Conservation (phyloP, 441 rosid species). For the Jatropha podagrica region DNA sequence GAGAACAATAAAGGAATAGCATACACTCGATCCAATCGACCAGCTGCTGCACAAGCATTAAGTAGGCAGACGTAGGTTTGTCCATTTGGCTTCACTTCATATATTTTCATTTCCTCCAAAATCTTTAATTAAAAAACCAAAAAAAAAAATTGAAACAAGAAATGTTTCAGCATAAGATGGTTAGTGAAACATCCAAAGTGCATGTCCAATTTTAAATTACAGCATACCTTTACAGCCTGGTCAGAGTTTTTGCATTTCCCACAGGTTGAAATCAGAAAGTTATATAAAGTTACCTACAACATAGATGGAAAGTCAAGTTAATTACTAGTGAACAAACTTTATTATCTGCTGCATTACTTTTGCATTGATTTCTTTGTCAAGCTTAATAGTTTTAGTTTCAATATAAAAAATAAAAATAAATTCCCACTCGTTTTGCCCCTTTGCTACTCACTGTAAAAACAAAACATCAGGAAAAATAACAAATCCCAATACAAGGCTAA, state of each 20-base stretch:
- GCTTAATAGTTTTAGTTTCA: neutral
- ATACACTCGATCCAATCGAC: constrained; percentile 82
- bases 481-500: neutral
- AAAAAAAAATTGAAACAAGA: neutral
- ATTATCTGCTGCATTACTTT: neutral
- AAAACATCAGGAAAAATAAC: neutral
- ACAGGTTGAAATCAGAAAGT: constrained; percentile 82
- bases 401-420: neutral
- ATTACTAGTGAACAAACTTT: neutral
- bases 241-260: constrained; percentile 86
- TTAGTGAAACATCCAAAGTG: constrained; percentile 7
- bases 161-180: constrained; percentile 1
- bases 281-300: constrained; percentile 69
- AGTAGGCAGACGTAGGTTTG: constrained; percentile 82
- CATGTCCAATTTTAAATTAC: constrained; percentile 9
- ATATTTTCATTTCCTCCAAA: constrained; percentile 87
- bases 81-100: constrained; percentile 87
- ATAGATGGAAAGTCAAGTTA: neutral
- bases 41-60: constrained; percentile 86
- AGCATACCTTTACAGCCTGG: constrained; percentile 62
- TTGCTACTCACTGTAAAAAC: neutral
- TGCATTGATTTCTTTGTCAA: neutral
- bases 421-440: neutral
- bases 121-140: constrained; percentile 46
- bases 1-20: constrained; percentile 36